A percentile compares a stretch with the other conserved stretches of the same genome.
phyloP scores from a whole-genome alignment of 768 basidiomycete genomes.

The Floccularia luteovirens region DNA sequence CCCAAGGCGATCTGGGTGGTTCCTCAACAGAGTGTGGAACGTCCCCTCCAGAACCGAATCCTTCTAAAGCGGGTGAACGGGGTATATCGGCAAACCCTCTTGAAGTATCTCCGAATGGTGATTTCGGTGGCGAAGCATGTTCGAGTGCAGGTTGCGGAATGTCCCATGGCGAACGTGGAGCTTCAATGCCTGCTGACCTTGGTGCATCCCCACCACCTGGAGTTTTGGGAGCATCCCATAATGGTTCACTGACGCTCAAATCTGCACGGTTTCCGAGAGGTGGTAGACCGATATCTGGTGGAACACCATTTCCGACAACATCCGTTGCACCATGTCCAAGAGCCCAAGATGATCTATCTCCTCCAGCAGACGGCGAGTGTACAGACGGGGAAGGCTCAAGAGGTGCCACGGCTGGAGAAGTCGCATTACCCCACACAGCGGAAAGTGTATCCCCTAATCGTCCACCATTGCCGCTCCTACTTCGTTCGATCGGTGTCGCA shows the following conservation, averaged over 20 bases:
- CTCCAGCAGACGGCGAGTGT: not conserved
- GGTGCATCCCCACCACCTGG: constrained; percentile 13
- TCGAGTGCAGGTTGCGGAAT: too few relatives aligned
- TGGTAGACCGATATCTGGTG: constrained; percentile 13
- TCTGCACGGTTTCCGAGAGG: too few relatives aligned
- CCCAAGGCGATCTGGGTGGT: constrained; percentile 2
- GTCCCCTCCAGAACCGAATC: too few relatives aligned
- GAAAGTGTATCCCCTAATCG: constrained; percentile 34
- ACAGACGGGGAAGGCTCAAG: constrained; percentile 3
- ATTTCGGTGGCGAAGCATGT: constrained; percentile 3
- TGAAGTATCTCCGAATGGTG: constrained; percentile 9
- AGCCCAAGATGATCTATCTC: too few relatives aligned
- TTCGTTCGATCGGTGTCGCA: constrained; percentile 20
- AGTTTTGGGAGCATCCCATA: constrained; percentile 12
- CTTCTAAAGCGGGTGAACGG: constrained; percentile 13
- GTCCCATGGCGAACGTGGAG: constrained; percentile 3
- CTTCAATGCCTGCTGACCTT: constrained; percentile 10
- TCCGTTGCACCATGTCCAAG: constrained; percentile 8
- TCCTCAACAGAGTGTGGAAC: too few relatives aligned
- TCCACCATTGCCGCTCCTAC: constrained; percentile 8
- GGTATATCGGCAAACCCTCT: constrained; percentile 1
- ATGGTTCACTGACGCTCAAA: too few relatives aligned
- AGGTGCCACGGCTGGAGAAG: constrained; percentile 5
- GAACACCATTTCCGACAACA: constrained; percentile 15
- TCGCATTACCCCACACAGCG: constrained; percentile 38